Percentiles rank a stretch among this genome's conserved stretches.
phyloP scores from a whole-genome alignment of 805 yeast genomes.

The Myxozyma melibiosi region DNA sequence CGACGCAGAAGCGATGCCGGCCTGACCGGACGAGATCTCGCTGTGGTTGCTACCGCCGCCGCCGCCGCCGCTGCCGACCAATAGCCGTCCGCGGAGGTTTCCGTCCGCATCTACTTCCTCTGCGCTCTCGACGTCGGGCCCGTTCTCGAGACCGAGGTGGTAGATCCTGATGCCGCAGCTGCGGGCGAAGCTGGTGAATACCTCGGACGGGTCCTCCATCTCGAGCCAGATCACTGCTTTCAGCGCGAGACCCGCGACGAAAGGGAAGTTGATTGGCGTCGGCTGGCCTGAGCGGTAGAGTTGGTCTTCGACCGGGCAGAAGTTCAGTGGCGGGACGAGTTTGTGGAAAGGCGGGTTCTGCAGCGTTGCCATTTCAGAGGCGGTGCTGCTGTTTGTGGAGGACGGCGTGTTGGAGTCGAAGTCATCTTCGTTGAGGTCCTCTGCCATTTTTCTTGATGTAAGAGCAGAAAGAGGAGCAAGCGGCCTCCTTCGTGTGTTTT shows the following conservation, averaged over 20 bases:
- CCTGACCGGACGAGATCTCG: not conserved
- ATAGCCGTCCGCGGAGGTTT: not conserved
- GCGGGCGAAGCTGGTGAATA: conserved; percentile 78
- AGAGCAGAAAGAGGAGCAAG: no score
- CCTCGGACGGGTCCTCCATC: conserved; percentile 92
- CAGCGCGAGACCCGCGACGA: conserved; percentile 70
- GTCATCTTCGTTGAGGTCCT: conserved; percentile 32
- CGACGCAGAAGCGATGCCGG: conserved; percentile 2
- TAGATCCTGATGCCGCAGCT: conserved; percentile 71
- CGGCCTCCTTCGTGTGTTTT: no score
- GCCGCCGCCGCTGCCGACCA: no score
- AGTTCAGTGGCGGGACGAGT: conserved; percentile 91
- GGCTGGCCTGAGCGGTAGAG: conserved; percentile 94
- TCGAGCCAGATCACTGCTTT: conserved; percentile 92
- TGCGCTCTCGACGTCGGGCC: conserved; percentile 23
- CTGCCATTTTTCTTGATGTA: conserved; percentile 28
- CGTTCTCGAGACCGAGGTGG: conserved; percentile 76
- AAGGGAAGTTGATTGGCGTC: conserved; percentile 86
- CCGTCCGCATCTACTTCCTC: conserved; percentile 9
- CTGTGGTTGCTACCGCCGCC: not conserved
- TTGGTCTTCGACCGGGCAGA: conserved; percentile 89
- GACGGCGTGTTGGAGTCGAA: conserved; percentile 34
- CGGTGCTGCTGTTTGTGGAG: conserved; percentile 30
- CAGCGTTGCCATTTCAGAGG: conserved; percentile 35
- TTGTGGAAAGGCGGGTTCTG: conserved; percentile 62